Base-by-base conservation (phyloP, 2,329 filamentous ascomycete genomes). In the Fonsecaea pedrosoi region DNA sequence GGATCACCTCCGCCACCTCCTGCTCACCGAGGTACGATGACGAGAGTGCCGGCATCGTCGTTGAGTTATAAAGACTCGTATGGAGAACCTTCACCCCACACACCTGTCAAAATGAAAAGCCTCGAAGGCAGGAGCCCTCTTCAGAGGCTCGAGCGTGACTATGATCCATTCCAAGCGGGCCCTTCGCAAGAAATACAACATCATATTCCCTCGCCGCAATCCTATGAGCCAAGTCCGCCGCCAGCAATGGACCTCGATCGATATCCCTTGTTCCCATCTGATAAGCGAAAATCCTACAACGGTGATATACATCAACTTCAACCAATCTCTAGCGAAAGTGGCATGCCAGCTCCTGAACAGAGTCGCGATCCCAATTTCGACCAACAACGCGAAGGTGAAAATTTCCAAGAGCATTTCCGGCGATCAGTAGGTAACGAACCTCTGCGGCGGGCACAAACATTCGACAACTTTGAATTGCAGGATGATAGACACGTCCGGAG, bases 1-100 rank as follows among this genome's bases (percentile, higher is more conserved):
- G 69, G 69, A 12, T 65, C 73, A 21, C 75, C 76, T 10, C 77
- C 77, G 34, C 76, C 77, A 10, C 75, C 76, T 35, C 77, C 77
- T 34, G 73, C 69, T 21, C 77, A 78, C 66, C 72, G 75, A 18
- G 62, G 62, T 25, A 63, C 64, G 4, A 58, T 68, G 54, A 45
- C 66, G n/a, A 42, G 62, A 38, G 57, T 50, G 30, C 56, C 62
- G 10, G 12, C 21, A 45, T 18, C 34, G 7, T 42, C 60, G 4
- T n/a, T 18, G 8, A 45, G 60, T 35, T 25, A 60, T 58, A 69
- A 71, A 48, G 70, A 65, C 50, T 64, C 71, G 8, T 45, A 58
- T 50, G 67, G 67, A 21, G 69, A 68, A 32, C 54, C 64, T 35
- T 25, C 64, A 8, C 69, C 68, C 37, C 58, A 61, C 18, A 69